Conservation (phyloP, 768 basidiomycete genomes). For the Pisolithus tinctorius region DNA sequence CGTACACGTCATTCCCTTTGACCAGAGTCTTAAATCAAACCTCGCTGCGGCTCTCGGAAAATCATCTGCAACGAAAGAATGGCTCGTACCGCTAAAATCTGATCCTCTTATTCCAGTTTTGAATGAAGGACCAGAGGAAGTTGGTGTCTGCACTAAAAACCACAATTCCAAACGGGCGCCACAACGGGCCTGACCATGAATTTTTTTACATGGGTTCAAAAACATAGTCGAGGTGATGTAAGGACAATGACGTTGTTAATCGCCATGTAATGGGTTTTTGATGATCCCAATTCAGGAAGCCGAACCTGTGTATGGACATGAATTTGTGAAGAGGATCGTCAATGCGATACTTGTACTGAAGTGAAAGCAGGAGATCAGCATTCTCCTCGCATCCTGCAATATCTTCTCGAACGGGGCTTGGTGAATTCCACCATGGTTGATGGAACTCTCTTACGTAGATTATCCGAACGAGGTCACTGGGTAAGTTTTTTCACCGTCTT, state of each 20-base stretch:
- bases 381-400: constrained; percentile 48
- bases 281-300: constrained; percentile 5
- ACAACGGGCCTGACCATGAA: constrained; percentile 46
- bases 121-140: constrained; percentile 17
- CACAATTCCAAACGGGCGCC: constrained; percentile 38
- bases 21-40: constrained; percentile 47
- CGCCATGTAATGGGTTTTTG: background rate
- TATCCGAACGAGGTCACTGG: constrained; percentile 62
- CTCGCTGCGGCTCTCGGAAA: constrained; percentile 60
- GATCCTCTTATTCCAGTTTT: constrained; percentile 9
- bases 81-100: constrained; percentile 30
- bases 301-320: constrained; percentile 29
- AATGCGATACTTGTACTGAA: constrained; percentile 41
- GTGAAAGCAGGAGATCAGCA: constrained; percentile 35
- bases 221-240: constrained; percentile 18
- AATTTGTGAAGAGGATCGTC: constrained; percentile 57
- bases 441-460: constrained; percentile 46
- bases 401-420: constrained; percentile 49
- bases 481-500: constrained; percentile 28
- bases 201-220: constrained; percentile 59
- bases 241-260: background rate
- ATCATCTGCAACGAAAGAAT: constrained; percentile 35
- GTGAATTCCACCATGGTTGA: constrained; percentile 59
- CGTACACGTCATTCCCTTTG: constrained; percentile 54
- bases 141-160: constrained; percentile 33